Base-by-base conservation (phyloP, 331 rosid species). In the Quercus phellos region DNA sequence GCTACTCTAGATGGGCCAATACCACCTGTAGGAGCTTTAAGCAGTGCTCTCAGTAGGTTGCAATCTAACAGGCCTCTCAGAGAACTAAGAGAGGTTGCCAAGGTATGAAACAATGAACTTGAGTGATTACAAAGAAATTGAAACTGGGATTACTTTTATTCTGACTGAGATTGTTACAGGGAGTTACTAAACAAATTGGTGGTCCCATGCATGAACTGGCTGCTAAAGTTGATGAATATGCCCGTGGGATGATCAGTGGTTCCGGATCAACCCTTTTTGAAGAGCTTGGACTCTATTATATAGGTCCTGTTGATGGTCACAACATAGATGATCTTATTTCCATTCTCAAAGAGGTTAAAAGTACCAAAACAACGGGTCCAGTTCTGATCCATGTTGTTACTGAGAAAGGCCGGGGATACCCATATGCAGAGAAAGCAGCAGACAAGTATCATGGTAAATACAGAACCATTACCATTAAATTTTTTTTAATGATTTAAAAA, bases 221-320 rank as follows among this genome's bases (percentile, higher is more conserved):
- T 14, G 91, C 97, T 60, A 94, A 92, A 84, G 98, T 94, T 70
- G 99, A 94, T 77, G 97, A 89, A 66, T 93, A 95, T 87, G 98
- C 99, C 74, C 98, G 99, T 78, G 99, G 99, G 38, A 95, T 95
- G 99, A 95, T 95, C 76, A 85, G 99, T 74, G 99, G 98, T 68
- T 81, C 97, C 10, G 94, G 99, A 66, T 95, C 98, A 18, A 76
- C 99, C 9, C 88, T 95, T 11, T 95, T 95, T 83, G 98, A 95
- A 84, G 99, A 95, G 86, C 99, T 95, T 67, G 99, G 99, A 50
- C 90, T 95, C 68, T 95, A 95, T 87, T 95, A 95, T 74, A 95
- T 95, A 30, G 99, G 98, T 73, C 99, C 96, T 54, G 99, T 95
- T 9, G 98, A 95, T 79, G 99, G 97, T 80, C 99, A 95, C 89